These are phyloP conservation scores for Fusarium sp. DNA, from an alignment of 2,329 filamentous ascomycete genomes.

Conservation along the genomic window DNA sequence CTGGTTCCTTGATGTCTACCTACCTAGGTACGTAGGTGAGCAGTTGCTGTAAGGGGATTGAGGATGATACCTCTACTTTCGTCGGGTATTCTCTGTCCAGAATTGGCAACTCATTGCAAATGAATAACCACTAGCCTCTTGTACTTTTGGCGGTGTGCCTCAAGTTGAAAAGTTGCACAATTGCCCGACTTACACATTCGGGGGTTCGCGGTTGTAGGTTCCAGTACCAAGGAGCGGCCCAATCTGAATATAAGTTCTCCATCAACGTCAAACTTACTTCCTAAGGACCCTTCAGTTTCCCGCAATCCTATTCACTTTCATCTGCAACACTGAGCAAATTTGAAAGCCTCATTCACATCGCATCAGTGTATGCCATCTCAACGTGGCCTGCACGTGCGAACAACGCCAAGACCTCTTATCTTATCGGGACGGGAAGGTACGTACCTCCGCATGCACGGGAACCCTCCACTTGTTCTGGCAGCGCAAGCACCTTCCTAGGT, in stretches of 20 bases:
- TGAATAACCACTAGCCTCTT: neutral
- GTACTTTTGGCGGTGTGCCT: neutral
- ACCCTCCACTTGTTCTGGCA: conserved; percentile 16
- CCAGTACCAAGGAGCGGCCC: neutral
- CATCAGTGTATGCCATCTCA: neutral
- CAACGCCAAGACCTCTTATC: conserved; percentile 32
- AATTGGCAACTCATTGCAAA: neutral
- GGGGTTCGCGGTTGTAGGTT: neutral
- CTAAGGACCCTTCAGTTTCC: neutral
- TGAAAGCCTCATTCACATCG: neutral
- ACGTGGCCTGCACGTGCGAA: neutral
- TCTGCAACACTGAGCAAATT: neutral
- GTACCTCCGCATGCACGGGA: conserved; percentile 16
- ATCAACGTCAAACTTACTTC: neutral
- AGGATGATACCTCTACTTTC: neutral
- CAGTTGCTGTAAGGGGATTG: neutral
- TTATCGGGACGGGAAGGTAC: conserved; percentile 29
- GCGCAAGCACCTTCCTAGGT: conserved; percentile 12
- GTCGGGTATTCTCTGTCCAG: neutral
- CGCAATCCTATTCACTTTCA: neutral
- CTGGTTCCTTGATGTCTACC: neutral
- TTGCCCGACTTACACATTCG: neutral
- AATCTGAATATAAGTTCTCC: neutral
- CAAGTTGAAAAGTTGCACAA: neutral
- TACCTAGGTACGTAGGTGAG: too few species aligned